Conservation (phyloP, 352 stramenopile species). For the Elongisporangium senticosum region DNA sequence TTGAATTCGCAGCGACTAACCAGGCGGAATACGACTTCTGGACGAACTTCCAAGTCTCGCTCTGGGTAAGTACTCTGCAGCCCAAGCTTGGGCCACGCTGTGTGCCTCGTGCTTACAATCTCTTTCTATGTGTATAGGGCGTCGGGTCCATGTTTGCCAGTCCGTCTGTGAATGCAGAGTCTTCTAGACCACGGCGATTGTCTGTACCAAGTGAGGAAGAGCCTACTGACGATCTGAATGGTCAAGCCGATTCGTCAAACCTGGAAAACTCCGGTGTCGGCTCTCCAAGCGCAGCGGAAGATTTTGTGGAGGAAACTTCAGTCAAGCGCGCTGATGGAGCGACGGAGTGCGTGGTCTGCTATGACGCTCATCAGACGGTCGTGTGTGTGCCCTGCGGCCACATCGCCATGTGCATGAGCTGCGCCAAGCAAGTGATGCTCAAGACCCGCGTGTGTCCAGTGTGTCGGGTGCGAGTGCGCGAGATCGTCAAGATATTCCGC, state of each 20-base stretch:
- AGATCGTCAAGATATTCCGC: neutral
- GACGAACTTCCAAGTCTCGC: neutral
- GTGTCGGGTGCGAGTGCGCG: neutral
- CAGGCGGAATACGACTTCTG: neutral
- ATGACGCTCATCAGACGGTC: neutral
- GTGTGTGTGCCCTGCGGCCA: neutral
- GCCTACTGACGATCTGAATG: neutral
- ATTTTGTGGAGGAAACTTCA: neutral
- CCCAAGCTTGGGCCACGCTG: neutral
- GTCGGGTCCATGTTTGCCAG: neutral
- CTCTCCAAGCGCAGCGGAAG: neutral
- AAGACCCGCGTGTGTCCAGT: neutral
- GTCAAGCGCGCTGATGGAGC: neutral
- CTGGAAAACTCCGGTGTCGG: neutral
- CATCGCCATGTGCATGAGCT: neutral
- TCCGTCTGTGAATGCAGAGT: neutral
- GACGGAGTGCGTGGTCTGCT: neutral
- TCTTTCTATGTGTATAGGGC: neutral
- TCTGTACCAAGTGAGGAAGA: neutral
- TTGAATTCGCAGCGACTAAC: neutral
- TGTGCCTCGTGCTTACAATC: neutral
- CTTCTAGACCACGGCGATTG: neutral
- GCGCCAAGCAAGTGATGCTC: neutral
- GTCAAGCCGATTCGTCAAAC: neutral
- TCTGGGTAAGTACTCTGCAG: neutral